A percentile compares a stretch with the other conserved stretches of the same genome.
Evolutionary conservation across 2,329 filamentous ascomycete species (phyloP).

Genomic region (Phyllosticta citrichinensis): DNA sequence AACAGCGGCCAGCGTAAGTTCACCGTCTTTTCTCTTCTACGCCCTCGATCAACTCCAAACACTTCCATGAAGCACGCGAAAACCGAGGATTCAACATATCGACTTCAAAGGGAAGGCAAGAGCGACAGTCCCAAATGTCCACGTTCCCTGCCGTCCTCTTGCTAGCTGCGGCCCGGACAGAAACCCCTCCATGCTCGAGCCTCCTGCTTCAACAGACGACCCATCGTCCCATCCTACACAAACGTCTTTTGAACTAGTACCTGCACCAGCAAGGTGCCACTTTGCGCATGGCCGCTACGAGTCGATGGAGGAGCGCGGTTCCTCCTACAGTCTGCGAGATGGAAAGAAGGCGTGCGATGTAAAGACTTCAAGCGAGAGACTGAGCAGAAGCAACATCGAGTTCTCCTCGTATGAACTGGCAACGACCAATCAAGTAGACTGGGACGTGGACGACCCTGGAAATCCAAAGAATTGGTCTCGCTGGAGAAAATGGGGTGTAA

Average conservation of each 20-base stretch:
- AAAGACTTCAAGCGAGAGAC: neutral
- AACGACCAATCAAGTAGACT: neutral
- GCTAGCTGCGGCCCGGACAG: neutral
- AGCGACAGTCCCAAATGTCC: neutral
- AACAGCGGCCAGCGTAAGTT: neutral
- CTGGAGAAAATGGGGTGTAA: slow-evolving; percentile 1
- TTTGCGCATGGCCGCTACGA: neutral
- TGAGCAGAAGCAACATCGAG: neutral
- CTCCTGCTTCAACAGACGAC: neutral
- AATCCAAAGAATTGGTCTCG: slow-evolving; percentile 5
- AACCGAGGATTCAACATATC: neutral
- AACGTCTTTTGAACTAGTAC: neutral
- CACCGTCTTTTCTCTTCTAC: neutral
- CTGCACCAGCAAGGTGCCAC: neutral
- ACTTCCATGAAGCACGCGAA: neutral
- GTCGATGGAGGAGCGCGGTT: neutral
- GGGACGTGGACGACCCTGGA: neutral
- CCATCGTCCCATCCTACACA: neutral
- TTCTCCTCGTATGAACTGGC: neutral
- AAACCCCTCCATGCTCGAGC: neutral
- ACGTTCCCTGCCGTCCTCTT: neutral
- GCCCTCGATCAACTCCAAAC: neutral
- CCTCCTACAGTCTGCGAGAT: neutral
- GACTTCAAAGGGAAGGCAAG: neutral
- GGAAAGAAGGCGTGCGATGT: neutral